These are phyloP conservation scores for Logfia minima DNA, from an alignment of 129 eudicot genomes.

Conservation along the genomic window DNA sequence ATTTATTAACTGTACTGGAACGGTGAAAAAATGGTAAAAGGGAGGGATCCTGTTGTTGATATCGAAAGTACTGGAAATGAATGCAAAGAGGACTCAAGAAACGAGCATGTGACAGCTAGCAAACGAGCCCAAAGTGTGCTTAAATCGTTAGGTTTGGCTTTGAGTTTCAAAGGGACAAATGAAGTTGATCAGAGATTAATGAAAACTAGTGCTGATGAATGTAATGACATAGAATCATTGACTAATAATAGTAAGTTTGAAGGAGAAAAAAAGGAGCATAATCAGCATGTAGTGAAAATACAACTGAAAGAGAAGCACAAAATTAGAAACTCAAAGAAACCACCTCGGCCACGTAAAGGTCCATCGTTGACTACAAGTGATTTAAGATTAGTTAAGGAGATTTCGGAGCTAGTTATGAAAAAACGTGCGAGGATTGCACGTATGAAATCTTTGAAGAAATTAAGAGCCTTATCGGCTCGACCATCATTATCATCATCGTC, in stretches of 20 bases:
- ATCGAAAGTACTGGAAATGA: conserved; percentile 41
- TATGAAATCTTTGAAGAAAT: conserved; percentile 52
- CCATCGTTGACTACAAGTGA: conserved; percentile 57
- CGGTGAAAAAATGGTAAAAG: conserved; percentile 31
- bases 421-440: conserved; percentile 63
- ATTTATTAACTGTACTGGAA: conserved; percentile 22
- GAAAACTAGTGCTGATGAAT: conserved; percentile 13
- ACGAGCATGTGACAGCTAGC: conserved; percentile 19
- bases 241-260: conserved; percentile 35
- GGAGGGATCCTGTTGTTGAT: conserved; percentile 32
- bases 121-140: conserved; percentile 29
- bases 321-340: conserved; percentile 43
- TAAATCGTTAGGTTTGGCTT: conserved; percentile 35
- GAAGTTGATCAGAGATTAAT: conserved; percentile 21
- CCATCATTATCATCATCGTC: conserved; percentile 15
- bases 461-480: conserved; percentile 33
- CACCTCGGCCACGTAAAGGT: conserved; percentile 79
- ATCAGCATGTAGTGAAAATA: conserved; percentile 32
- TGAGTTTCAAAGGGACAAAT: conserved; percentile 30
- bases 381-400: conserved; percentile 55
- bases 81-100: conserved; percentile 27
- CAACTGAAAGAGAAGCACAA: conserved; percentile 42
- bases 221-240: conserved; percentile 25
- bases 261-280: conserved; percentile 34
- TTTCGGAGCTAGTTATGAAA: conserved; percentile 60